Conservation (phyloP, 129 eudicot genomes). For the Rutidosis leptorrhynchoides region DNA sequence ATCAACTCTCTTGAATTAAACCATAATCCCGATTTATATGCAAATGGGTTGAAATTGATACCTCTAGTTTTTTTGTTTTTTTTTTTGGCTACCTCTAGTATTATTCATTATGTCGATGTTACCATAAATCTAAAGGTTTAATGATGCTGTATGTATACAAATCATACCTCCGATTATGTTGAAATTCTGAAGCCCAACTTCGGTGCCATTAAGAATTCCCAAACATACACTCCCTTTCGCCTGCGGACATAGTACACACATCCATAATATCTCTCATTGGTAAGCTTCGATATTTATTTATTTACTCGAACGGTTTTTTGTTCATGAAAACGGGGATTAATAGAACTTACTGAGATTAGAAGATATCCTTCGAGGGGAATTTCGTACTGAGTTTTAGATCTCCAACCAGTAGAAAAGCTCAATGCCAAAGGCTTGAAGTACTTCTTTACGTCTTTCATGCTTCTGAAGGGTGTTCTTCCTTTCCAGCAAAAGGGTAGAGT, state of each 20-base stretch:
- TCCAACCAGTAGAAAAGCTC: conserved; percentile 54
- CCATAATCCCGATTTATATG: background rate
- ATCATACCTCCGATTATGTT: conserved; percentile 90
- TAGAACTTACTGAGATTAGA: conserved; percentile 63
- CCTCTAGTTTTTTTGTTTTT: background rate
- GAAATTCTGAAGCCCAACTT: conserved; percentile 68
- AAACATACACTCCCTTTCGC: conserved; percentile 73
- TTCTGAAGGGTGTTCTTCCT: conserved; percentile 75
- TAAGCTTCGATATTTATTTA: background rate
- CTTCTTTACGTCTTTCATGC: conserved; percentile 60
- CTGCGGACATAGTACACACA: conserved; percentile 31
- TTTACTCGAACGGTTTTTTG: background rate
- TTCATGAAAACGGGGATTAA: conserved; percentile 8
- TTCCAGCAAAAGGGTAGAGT: conserved; percentile 95
- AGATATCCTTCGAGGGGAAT: conserved; percentile 84
- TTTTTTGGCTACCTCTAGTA: background rate
- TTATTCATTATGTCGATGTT: background rate
- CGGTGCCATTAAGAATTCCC: conserved; percentile 94
- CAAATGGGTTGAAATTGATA: background rate
- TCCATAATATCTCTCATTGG: background rate
- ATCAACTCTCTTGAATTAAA: background rate
- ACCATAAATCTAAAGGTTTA: no score
- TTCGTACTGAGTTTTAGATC: conserved; percentile 60
- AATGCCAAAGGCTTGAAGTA: conserved; percentile 76
- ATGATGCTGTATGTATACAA: conserved; percentile 20